Percentiles rank a stretch among this genome's conserved stretches.
These are phyloP conservation scores for Rhizopus stolonifer DNA, from an alignment of 371 early-diverging fungal species.

Conservation along the genomic window DNA sequence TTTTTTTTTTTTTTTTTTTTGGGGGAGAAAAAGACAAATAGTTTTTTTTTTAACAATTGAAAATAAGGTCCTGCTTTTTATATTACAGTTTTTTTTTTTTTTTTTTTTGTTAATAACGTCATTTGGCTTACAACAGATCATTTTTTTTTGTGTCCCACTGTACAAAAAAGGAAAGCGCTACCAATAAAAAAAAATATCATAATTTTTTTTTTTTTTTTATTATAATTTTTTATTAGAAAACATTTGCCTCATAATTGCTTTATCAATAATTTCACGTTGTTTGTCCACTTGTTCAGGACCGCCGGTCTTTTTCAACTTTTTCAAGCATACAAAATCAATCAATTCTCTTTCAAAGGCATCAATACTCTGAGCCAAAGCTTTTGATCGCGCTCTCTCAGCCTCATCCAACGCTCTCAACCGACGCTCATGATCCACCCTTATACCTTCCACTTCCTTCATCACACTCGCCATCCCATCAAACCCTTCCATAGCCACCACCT, in stretches of 20 bases:
- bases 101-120: too few species aligned
- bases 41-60: too few species aligned
- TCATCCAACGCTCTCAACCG: conserved; percentile 70
- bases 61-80: too few species aligned
- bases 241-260: conserved; percentile 61
- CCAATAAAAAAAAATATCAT: not conserved
- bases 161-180: too few species aligned
- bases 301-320: conserved; percentile 68
- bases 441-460: conserved; percentile 65
- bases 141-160: too few species aligned
- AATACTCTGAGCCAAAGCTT: conserved; percentile 62
- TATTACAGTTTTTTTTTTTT: too few species aligned
- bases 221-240: conserved; percentile 20
- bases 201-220: not conserved
- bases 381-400: conserved; percentile 63
- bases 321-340: conserved; percentile 60
- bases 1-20: not conserved
- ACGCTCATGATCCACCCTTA: conserved; percentile 65
- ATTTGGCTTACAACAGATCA: too few species aligned
- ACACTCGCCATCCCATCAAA: conserved; percentile 58
- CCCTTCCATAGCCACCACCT: conserved; percentile 11
- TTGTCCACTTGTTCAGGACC: conserved; percentile 70
- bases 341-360: conserved; percentile 76
- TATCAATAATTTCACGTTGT: conserved; percentile 59
- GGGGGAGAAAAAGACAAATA: too few species aligned